Percentiles rank a stretch among this genome's conserved stretches.
Evolutionary conservation across 2,329 filamentous ascomycete species (phyloP).

Genomic region (Fonsecaea erecta): DNA sequence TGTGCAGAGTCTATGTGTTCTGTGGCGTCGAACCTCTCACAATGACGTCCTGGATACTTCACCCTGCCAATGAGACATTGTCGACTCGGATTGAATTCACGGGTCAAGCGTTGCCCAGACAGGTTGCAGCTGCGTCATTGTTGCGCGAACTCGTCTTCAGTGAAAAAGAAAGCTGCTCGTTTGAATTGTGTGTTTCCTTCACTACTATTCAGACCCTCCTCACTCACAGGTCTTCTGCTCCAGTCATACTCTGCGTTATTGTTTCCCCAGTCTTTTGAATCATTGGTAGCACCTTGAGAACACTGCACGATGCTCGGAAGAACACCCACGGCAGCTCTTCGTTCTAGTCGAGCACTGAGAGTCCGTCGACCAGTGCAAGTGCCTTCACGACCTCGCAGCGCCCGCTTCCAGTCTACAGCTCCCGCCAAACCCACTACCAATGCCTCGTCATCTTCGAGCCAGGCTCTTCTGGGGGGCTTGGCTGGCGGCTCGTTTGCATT

Average conservation of each 20-base stretch:
- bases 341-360: conserved; percentile 27
- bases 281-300: background rate
- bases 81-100: background rate
- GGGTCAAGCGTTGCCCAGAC: background rate
- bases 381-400: conserved; percentile 17
- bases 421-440: conserved; percentile 5
- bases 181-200: background rate
- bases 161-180: background rate
- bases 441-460: conserved; percentile 27
- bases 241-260: background rate
- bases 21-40: background rate
- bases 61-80: background rate
- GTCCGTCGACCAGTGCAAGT: conserved; percentile 15
- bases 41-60: conserved; percentile 9
- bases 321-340: conserved; percentile 26
- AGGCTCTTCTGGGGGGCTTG: conserved; percentile 54
- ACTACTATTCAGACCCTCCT: background rate
- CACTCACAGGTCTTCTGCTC: background rate
- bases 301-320: conserved; percentile 24
- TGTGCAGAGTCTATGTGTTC: background rate
- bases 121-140: background rate
- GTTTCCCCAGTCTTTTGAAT: background rate
- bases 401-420: conserved; percentile 26
- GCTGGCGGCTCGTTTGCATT: conserved; percentile 57
- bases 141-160: background rate